Base-by-base conservation (phyloP, 148 eudicot genomes). In the Polygonum aviculare region DNA sequence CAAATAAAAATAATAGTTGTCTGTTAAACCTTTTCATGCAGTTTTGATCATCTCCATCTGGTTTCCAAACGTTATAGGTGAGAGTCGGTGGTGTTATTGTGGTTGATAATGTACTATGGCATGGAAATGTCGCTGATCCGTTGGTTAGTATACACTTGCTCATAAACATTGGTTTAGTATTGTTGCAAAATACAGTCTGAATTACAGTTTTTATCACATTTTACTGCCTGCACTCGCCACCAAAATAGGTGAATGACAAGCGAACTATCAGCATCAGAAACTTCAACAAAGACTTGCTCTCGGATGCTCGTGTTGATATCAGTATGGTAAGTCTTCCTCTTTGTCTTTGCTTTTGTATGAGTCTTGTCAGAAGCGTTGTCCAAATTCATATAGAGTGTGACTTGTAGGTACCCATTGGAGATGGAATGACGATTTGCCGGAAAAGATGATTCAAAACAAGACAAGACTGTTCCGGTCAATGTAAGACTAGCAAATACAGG, bases 381-480 rank as follows among this genome's bases (percentile, higher is more conserved):
- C 22, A 22, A 69, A 48, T 80, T 50, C 54, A 50, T 15, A 50
- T 2, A 15, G 0, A 15, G 0, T 50, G 54, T 50, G 60, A 18
- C n/a, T 18, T 67, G 33, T 69, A 89, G 93, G 91, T 95, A 63
- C 99, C 99, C 0, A 87, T 95, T 78, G 99, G 98, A 21, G 99
- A 95, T 87, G 99, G 99, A 77, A 93, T 95, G 91, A 95, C 99
- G 41, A 90, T 95, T 75, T 95, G 98, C 80, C 87, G 91, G 59
- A 95, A 93, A 80, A 78, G 80, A 81, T 91, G 83, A 85, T 67
- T 67, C 5, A 12, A 36, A 35, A 67, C 44, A 36, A 67, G 45
- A 16, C 2, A 36, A 65, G 40, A 39, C 41, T 39, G 4, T 39
- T 39, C 7, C 41, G 4, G 3, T 39, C 41, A 39, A 0, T 26